phyloP scores from a whole-genome alignment of 352 stramenopile species.

The Aphanomyces cochlioides region DNA sequence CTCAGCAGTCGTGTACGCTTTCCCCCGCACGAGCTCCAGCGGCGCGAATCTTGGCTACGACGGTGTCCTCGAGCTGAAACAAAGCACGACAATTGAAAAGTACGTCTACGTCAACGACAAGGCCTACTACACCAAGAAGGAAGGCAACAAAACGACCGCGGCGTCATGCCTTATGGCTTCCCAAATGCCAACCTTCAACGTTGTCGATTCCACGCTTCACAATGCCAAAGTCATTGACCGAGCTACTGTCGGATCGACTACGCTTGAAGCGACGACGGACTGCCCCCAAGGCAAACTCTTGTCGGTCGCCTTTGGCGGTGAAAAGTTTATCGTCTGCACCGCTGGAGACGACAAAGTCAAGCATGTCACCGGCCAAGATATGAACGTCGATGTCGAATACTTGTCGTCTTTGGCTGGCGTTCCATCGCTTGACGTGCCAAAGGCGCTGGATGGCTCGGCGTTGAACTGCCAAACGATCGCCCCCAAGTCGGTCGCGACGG shows the following conservation, averaged over 20 bases:
- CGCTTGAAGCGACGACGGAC: background rate
- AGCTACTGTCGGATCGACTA: background rate
- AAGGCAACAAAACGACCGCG: background rate
- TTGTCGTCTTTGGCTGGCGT: background rate
- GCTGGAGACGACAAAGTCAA: conserved; percentile 9
- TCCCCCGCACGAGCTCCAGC: background rate
- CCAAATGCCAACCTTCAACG: conserved; percentile 6
- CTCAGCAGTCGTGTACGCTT: conserved; percentile 4
- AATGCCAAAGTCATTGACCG: conserved; percentile 14
- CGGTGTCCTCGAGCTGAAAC: background rate
- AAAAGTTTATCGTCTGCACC: conserved; percentile 39
- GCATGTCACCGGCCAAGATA: conserved; percentile 30
- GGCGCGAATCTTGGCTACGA: background rate
- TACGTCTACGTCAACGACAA: background rate
- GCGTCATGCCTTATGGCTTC: background rate
- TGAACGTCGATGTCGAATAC: conserved; percentile 28
- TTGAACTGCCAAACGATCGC: too few species aligned
- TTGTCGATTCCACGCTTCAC: background rate
- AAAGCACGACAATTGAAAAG: background rate
- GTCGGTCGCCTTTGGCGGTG: conserved; percentile 35
- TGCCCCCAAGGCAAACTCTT: conserved; percentile 33
- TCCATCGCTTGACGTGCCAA: too few species aligned
- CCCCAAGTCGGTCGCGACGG: too few species aligned
- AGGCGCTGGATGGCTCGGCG: too few species aligned
- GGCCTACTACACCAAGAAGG: background rate